Conservation (phyloP, 2,329 filamentous ascomycete genomes). For the Acephala macrosclerotiorum region DNA sequence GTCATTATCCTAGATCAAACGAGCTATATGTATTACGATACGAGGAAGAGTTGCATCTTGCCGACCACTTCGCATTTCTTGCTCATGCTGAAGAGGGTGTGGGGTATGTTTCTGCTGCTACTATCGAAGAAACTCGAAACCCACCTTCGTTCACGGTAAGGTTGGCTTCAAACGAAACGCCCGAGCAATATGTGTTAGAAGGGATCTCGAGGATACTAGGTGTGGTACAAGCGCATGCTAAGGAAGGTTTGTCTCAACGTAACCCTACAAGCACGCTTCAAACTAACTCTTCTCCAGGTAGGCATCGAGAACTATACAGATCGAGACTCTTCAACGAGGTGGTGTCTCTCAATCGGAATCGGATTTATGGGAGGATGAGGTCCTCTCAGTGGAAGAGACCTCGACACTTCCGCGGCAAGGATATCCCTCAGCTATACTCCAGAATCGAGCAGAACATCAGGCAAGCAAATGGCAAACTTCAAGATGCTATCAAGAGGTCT, state of each 20-base stretch:
- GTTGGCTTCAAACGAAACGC: slow-evolving; percentile 34
- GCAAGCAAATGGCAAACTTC: neutral
- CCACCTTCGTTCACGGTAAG: slow-evolving; percentile 26
- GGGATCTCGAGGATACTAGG: slow-evolving; percentile 15
- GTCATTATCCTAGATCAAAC: neutral
- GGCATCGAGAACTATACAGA: neutral
- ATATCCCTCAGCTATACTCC: too few relatives aligned
- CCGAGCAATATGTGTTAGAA: neutral
- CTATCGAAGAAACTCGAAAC: slow-evolving; percentile 28
- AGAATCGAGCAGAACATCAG: too few relatives aligned
- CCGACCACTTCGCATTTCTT: slow-evolving; percentile 38
- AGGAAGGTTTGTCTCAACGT: too few relatives aligned
- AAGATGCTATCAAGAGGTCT: neutral
- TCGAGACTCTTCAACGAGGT: neutral
- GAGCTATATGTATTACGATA: slow-evolving; percentile 13
- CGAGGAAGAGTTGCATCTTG: slow-evolving; percentile 36
- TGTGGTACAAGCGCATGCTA: slow-evolving; percentile 17
- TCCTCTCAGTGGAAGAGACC: neutral
- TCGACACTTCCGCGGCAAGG: neutral
- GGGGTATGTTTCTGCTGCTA: slow-evolving; percentile 32
- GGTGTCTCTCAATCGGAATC: neutral
- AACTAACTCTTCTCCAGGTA: too few relatives aligned
- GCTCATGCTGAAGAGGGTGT: slow-evolving; percentile 23
- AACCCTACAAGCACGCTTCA: too few relatives aligned
- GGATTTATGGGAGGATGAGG: neutral